Percentiles rank a stretch among this genome's conserved stretches.
Evolutionary conservation across 1,284 basidiomycete genomes (phyloP).

Genomic region (Microbotryum lychnidis-dioicae): DNA sequence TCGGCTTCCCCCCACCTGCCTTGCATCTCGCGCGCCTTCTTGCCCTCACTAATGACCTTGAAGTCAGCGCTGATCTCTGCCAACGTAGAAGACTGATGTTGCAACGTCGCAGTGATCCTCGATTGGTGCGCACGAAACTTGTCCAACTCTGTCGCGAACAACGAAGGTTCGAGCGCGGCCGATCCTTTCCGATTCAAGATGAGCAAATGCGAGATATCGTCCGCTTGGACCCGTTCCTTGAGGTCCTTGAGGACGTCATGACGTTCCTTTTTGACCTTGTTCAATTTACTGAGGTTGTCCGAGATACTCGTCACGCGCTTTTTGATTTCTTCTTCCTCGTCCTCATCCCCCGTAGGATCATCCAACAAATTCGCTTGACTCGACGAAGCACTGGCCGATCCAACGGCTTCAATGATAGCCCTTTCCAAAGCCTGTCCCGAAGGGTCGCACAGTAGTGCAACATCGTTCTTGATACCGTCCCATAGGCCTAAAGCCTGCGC

Average conservation of each 20-base stretch:
- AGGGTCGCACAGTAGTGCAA: constrained; percentile 55
- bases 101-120: constrained; percentile 63
- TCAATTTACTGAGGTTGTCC: constrained; percentile 62
- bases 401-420: constrained; percentile 53
- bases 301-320: constrained; percentile 66
- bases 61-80: constrained; percentile 62
- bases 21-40: constrained; percentile 60
- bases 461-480: constrained; percentile 61
- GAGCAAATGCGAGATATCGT: constrained; percentile 92
- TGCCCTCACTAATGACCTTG: constrained; percentile 62
- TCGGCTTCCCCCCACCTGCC: constrained; percentile 72
- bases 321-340: constrained; percentile 57
- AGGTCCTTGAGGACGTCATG: constrained; percentile 81
- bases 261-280: constrained; percentile 75
- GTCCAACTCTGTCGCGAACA: constrained; percentile 88
- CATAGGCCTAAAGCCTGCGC: constrained; percentile 66
- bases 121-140: constrained; percentile 90
- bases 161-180: constrained; percentile 68
- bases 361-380: constrained; percentile 40
- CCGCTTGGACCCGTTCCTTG: constrained; percentile 88
- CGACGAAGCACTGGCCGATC: not conserved
- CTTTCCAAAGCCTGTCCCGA: constrained; percentile 55
- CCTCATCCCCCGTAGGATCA: constrained; percentile 54
- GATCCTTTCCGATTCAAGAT: constrained; percentile 77
- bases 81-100: constrained; percentile 63